Base-by-base conservation (phyloP, 495 filamentous ascomycete species). In the Hypoxylon lienhwacheense region DNA sequence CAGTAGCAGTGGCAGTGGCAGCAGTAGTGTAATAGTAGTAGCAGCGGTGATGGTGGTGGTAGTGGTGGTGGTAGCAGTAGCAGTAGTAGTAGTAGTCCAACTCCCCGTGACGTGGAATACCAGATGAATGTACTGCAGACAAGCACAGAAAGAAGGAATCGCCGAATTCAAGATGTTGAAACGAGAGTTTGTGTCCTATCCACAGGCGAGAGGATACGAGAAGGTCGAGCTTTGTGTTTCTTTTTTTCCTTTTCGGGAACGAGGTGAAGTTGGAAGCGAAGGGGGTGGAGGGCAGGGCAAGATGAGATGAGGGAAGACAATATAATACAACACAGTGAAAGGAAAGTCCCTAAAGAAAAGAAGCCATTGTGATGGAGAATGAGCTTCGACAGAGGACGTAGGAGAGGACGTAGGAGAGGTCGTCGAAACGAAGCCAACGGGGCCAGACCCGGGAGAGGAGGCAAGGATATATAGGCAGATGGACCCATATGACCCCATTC, bases 401-500 rank as follows among this genome's bases (percentile, higher is more conserved):
- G 65, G 68, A 43, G 55, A 63, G 57, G 59, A 66, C 62, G 67
- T 61, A 66, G 65, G 68, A 61, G 67, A 58, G 36, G 70, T 62
- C 45, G 55, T 66, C 59, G 29, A 66, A 61, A 62, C 32, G 59
- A 53, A 62, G 63, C 44, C 53, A 49, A 26, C 51, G 50, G 61
- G 65, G 61, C 73, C 68, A 74, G 73, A 68, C 67, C 68, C 63
- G 60, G 61, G 70, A 68, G 66, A 67, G 66, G 66, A 61, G 56
- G 66, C 66, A 65, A 64, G 66, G 70, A 70, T 75, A 74, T 73
- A 73, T 73, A 74, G 70, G 57, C 68, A 65, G 62, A 56, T 61
- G 56, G 63, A 55, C 45, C 59, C 53, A 65, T 67, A 69, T 55
- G 53, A 65, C 55, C 55, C 55, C 62, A 65, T 66, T 53, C 35